These are phyloP conservation scores for Aureobasidium mangrovei DNA, from an alignment of 2,329 filamentous ascomycete species.

Conservation along the genomic window DNA sequence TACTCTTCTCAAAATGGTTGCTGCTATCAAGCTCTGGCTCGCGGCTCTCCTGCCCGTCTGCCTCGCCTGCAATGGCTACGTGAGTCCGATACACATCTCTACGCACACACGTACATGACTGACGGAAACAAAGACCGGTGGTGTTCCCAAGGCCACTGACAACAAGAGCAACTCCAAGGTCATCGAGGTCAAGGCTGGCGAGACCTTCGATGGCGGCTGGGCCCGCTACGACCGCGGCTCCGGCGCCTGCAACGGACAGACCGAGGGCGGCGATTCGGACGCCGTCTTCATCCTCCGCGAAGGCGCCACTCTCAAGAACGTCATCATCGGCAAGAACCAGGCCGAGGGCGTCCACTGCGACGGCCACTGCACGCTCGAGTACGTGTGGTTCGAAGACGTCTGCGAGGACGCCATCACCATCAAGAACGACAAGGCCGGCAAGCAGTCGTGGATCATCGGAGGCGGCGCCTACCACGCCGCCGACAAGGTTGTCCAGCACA, in stretches of 20 bases:
- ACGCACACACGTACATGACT: too few relatives aligned
- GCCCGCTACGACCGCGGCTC: constrained; percentile 35
- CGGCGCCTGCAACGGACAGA: constrained; percentile 30
- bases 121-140: neutral
- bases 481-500: constrained; percentile 38
- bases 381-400: constrained; percentile 42
- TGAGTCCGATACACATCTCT: too few relatives aligned
- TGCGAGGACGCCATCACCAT: constrained; percentile 33
- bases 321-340: constrained; percentile 45
- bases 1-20: constrained; percentile 5
- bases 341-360: constrained; percentile 46
- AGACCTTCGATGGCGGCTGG: constrained; percentile 38
- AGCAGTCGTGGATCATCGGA: constrained; percentile 17
- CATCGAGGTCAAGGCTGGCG: constrained; percentile 20
- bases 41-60: constrained; percentile 21
- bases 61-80: constrained; percentile 17
- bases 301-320: constrained; percentile 44
- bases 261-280: constrained; percentile 21
- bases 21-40: constrained; percentile 14
- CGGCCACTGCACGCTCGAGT: constrained; percentile 39
- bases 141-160: constrained; percentile 16
- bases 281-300: constrained; percentile 47
- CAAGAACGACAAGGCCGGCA: constrained; percentile 21
- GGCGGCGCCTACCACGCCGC: constrained; percentile 31
- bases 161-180: constrained; percentile 23